Conservation (phyloP, 2,329 filamentous ascomycete genomes). For the Nemania bipapillata region DNA sequence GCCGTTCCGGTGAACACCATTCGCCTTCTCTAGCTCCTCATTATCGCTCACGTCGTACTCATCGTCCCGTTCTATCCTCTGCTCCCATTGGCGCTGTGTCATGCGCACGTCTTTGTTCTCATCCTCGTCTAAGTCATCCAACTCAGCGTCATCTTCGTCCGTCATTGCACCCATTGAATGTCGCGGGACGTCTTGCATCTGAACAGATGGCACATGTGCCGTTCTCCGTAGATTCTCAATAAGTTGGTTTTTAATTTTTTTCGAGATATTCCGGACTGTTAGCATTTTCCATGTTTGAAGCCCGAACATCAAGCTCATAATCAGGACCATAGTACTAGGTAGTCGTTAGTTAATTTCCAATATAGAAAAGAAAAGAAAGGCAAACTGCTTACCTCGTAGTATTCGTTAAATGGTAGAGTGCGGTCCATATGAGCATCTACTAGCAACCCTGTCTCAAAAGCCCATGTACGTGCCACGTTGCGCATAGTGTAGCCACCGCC, state of each 20-base stretch:
- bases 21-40: slow-evolving; percentile 78
- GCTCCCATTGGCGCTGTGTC: slow-evolving; percentile 84
- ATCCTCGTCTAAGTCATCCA: slow-evolving; percentile 81
- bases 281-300: slow-evolving; percentile 90
- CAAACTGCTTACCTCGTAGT: slow-evolving; percentile 76
- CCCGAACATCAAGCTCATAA: slow-evolving; percentile 87
- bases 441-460: slow-evolving; percentile 91
- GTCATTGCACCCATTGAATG: slow-evolving; percentile 71
- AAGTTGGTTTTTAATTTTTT: slow-evolving; percentile 81
- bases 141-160: slow-evolving; percentile 73
- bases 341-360: slow-evolving; percentile 53
- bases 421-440: slow-evolving; percentile 83
- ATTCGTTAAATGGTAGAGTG: slow-evolving; percentile 94
- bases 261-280: slow-evolving; percentile 85
- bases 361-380: slow-evolving; percentile 49
- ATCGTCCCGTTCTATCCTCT: slow-evolving; percentile 77
- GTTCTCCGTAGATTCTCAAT: slow-evolving; percentile 89
- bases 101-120: slow-evolving; percentile 84
- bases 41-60: slow-evolving; percentile 91
- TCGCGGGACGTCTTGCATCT: slow-evolving; percentile 81
- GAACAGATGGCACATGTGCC: slow-evolving; percentile 85
- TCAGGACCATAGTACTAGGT: slow-evolving; percentile 87
- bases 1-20: slow-evolving; percentile 71
- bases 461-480: slow-evolving; percentile 97
- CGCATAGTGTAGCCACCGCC: slow-evolving; percentile 97